Conservation (phyloP, 805 yeast genomes). For the Teunomyces kruisii region DNA sequence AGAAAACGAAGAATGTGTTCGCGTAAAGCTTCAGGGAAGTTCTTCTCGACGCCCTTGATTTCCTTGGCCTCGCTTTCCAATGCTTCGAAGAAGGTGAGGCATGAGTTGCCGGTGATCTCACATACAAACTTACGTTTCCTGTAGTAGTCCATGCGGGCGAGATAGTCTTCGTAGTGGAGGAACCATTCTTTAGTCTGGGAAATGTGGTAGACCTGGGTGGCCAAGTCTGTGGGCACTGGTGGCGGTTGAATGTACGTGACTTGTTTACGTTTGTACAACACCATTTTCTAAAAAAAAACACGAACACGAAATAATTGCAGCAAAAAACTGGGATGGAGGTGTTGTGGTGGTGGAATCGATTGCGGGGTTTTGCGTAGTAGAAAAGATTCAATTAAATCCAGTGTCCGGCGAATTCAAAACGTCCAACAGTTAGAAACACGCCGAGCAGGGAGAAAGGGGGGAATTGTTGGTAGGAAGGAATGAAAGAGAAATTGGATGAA, state of each 20-base stretch:
- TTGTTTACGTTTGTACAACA: conserved; percentile 71
- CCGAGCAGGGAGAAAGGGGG: neutral
- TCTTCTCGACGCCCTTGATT: conserved; percentile 64
- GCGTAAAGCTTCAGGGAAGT: conserved; percentile 87
- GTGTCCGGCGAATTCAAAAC: too few species aligned
- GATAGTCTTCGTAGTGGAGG: conserved; percentile 68
- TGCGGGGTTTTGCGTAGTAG: too few species aligned
- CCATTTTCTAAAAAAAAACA: conserved; percentile 59
- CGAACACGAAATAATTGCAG: conserved; percentile 1
- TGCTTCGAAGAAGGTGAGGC: conserved; percentile 90
- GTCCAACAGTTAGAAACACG: neutral
- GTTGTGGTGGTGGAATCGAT: neutral
- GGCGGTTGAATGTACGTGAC: conserved; percentile 60
- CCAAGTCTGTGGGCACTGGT: conserved; percentile 52
- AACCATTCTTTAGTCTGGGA: conserved; percentile 91
- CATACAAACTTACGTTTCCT: conserved; percentile 81
- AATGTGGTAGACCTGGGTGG: conserved; percentile 74
- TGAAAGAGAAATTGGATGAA: neutral
- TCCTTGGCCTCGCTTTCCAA: conserved; percentile 62
- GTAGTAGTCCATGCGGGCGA: conserved; percentile 71
- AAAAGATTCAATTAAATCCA: too few species aligned
- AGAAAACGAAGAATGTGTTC: conserved; percentile 87
- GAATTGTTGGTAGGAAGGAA: conserved; percentile 1
- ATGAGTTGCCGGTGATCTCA: conserved; percentile 92
- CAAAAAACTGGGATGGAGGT: neutral